Evolutionary conservation across 805 yeast species (phyloP).

Genomic region (Zygosaccharomyces gambellarensis): DNA sequence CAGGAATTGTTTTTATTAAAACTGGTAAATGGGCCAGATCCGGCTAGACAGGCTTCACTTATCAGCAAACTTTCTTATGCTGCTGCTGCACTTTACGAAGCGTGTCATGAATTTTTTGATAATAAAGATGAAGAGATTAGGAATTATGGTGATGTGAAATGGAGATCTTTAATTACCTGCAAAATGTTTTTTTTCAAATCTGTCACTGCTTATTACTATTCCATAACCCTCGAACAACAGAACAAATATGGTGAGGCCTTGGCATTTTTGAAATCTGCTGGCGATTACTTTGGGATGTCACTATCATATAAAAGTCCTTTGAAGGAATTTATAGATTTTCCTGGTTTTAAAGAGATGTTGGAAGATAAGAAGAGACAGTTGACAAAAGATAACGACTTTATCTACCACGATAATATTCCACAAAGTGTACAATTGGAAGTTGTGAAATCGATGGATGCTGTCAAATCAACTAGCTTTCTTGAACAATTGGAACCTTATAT

Average conservation of each 20-base stretch:
- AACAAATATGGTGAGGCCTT: constrained; percentile 73
- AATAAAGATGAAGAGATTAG: constrained; percentile 32
- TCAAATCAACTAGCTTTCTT: constrained; percentile 66
- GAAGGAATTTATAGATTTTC: constrained; percentile 34
- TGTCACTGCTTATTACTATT: constrained; percentile 56
- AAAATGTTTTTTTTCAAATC: constrained; percentile 55
- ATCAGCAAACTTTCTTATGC: constrained; percentile 71
- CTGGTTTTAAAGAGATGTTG: constrained; percentile 29
- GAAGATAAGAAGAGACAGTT: constrained; percentile 40
- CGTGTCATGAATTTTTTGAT: constrained; percentile 45
- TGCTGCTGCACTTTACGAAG: constrained; percentile 50
- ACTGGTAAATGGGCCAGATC: constrained; percentile 40
- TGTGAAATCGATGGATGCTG: constrained; percentile 50
- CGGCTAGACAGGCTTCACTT: constrained; percentile 57
- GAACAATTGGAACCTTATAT: constrained; percentile 44
- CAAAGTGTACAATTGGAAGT: constrained; percentile 35
- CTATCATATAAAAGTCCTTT: constrained; percentile 34
- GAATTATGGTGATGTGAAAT: constrained; percentile 42
- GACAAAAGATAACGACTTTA: constrained; percentile 82
- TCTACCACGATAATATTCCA: constrained; percentile 78
- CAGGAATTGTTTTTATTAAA: constrained; percentile 77
- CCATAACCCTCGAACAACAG: constrained; percentile 47
- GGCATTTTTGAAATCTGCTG: constrained; percentile 54
- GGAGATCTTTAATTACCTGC: constrained; percentile 49
- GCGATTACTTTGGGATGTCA: constrained; percentile 33